Percentiles rank a stretch among this genome's conserved stretches.
phyloP scores from a whole-genome alignment of 148 eudicot species.

The Silene latifolia region DNA sequence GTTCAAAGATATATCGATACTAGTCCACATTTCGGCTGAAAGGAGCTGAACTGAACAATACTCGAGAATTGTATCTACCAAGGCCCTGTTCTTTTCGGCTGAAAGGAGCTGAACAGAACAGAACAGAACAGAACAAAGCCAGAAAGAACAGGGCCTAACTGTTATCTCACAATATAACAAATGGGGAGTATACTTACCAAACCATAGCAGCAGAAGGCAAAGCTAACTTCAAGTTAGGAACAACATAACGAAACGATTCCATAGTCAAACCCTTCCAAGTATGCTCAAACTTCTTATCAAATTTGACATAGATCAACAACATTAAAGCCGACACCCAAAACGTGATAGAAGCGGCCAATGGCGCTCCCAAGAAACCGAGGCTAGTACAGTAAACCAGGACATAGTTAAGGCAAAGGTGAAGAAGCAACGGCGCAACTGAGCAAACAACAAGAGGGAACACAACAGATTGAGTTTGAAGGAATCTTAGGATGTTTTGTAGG shows the following conservation, averaged over 20 bases:
- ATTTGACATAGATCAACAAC: constrained; percentile 36
- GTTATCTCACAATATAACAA: too few relatives aligned
- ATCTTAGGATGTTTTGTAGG: constrained; percentile 62
- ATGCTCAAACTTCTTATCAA: constrained; percentile 34
- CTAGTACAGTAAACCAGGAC: constrained; percentile 40
- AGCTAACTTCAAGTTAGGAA: constrained; percentile 46
- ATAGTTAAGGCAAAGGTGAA: constrained; percentile 42
- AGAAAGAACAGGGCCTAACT: too few relatives aligned
- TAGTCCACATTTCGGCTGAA: too few relatives aligned
- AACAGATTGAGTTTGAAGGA: constrained; percentile 69
- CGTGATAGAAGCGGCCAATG: constrained; percentile 59
- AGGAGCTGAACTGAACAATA: too few relatives aligned
- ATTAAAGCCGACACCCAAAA: constrained; percentile 51
- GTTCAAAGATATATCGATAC: background rate
- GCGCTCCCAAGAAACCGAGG: constrained; percentile 54
- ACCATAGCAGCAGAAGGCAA: constrained; percentile 85
- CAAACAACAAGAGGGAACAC: constrained; percentile 47
- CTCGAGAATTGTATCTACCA: too few relatives aligned
- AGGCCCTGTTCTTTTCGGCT: too few relatives aligned
- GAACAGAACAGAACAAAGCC: too few relatives aligned
- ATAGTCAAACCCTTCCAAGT: constrained; percentile 56
- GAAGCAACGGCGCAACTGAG: constrained; percentile 40
- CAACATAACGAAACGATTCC: constrained; percentile 42
- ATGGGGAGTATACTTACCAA: constrained; percentile 41
- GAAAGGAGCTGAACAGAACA: too few relatives aligned